Evolutionary conservation across 2,329 filamentous ascomycete species (phyloP).

Genomic region (Verticillium nonalfalfae): DNA sequence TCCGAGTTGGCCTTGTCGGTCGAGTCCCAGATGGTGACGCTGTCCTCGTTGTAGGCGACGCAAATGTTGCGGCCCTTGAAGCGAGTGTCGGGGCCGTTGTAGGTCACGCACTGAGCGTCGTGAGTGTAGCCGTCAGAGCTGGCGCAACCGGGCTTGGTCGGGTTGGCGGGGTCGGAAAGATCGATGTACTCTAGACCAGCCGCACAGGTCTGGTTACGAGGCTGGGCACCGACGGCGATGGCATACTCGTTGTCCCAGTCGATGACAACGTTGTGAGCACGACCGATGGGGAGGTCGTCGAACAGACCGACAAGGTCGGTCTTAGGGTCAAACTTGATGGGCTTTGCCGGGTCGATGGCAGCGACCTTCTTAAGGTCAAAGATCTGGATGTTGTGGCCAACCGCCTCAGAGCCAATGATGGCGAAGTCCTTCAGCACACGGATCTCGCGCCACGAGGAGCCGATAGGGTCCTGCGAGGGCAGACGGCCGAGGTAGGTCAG

Average conservation of each 20-base stretch:
- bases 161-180: slow-evolving; percentile 42
- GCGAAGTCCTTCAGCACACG: slow-evolving; percentile 26
- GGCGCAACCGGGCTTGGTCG: slow-evolving; percentile 42
- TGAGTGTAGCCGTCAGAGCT: slow-evolving; percentile 44
- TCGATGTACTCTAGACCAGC: slow-evolving; percentile 50
- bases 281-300: slow-evolving; percentile 25
- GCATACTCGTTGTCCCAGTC: slow-evolving; percentile 39
- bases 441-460: slow-evolving; percentile 32
- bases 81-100: slow-evolving; percentile 38
- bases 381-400: slow-evolving; percentile 51
- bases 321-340: slow-evolving; percentile 9
- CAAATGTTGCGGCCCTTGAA: slow-evolving; percentile 29
- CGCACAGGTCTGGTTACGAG: slow-evolving; percentile 29
- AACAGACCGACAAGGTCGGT: slow-evolving; percentile 29
- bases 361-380: slow-evolving; percentile 54
- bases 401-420: slow-evolving; percentile 34
- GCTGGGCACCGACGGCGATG: slow-evolving; percentile 34
- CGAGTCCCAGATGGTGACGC: slow-evolving; percentile 35
- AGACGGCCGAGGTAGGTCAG: slow-evolving; percentile 39
- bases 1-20: slow-evolving; percentile 30
- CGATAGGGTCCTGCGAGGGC: slow-evolving; percentile 27
- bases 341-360: slow-evolving; percentile 2
- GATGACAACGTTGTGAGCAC: slow-evolving; percentile 46
- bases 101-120: slow-evolving; percentile 46
- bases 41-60: slow-evolving; percentile 32